Evolutionary conservation across 2,329 filamentous ascomycete species (phyloP), one percentile per base, ranked within the genome.

Genomic region (Furcasterigmium furcatum): DNA sequence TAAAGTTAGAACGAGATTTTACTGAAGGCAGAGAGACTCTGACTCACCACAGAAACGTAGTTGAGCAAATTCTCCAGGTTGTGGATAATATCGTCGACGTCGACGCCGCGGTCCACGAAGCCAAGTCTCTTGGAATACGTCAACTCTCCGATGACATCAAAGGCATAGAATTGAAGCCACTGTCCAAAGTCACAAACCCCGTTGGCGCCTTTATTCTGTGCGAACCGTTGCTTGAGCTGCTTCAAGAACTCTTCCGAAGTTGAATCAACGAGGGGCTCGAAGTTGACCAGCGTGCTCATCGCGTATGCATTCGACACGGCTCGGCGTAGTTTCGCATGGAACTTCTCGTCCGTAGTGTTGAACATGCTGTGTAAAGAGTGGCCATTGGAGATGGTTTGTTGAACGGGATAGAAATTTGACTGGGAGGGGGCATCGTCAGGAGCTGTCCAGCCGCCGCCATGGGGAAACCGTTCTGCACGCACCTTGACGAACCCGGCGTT

Each of bases 401-500:
- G 57, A 12, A 57, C 56, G 4, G 49, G 52, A 47, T 63, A 63
- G 42, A 62, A 63, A 24, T 50, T 70, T 12, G 39, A 41, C 39
- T 41, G 14, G 14, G 4, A 10, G 27, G 7, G 7, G 27, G 4
- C n/a, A 4, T 4, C 10, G 27, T 30, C 7, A 30, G 4, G 10
- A 30, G 30, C 14, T 14, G n/a, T n/a, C n/a, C n/a, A n/a, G n/a
- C n/a, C n/a, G n/a, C n/a, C n/a, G n/a, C n/a, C n/a, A n/a, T 32
- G 30, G 30, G 30, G 14, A 32, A 8, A 32, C 7, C 5, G 3
- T 13, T n/a, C 30, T 32, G 30, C 6, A 12, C 30, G 30, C 64
- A 87, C 87, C 79, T 94, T 94, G 41, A 79, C 68, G 54, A 90
- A 87, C 0, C 87, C 87, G 63, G 91, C 91, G 61, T 91, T 91